A percentile compares a stretch with the other conserved stretches of the same genome.
phyloP scores from a whole-genome alignment of 2,329 filamentous ascomycete genomes.

The Fusarium hainanense region DNA sequence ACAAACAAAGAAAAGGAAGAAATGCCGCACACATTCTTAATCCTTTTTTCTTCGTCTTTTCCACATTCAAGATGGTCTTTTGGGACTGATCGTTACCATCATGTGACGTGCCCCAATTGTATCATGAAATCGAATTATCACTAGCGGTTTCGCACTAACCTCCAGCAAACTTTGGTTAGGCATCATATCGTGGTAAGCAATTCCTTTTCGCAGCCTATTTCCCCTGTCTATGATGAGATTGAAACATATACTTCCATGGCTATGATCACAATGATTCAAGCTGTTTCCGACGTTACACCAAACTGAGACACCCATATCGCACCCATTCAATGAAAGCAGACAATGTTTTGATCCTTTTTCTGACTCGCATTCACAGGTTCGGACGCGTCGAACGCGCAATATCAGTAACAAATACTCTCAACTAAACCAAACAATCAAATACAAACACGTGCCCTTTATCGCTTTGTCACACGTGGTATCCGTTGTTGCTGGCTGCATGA shows the following conservation, averaged over 20 bases:
- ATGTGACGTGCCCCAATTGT: background rate
- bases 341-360: rapidly evolving
- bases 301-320: background rate
- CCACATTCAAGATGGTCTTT: rapidly evolving
- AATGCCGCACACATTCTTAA: background rate
- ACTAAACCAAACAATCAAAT: background rate
- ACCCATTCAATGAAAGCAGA: rapidly evolving
- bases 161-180: background rate
- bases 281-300: constrained; percentile 12
- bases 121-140: background rate
- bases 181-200: background rate
- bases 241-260: constrained; percentile 29
- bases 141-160: background rate
- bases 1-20: background rate
- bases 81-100: background rate
- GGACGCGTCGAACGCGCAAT: background rate
- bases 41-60: background rate
- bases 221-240: constrained; percentile 3
- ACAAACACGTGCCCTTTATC: background rate
- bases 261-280: constrained; percentile 19
- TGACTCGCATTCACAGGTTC: background rate
- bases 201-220: background rate
- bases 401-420: rapidly evolving
- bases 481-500: background rate
- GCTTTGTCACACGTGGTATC: rapidly evolving